Base-by-base conservation (phyloP, 495 filamentous ascomycete genomes). In the Emericellopsis terricola region DNA sequence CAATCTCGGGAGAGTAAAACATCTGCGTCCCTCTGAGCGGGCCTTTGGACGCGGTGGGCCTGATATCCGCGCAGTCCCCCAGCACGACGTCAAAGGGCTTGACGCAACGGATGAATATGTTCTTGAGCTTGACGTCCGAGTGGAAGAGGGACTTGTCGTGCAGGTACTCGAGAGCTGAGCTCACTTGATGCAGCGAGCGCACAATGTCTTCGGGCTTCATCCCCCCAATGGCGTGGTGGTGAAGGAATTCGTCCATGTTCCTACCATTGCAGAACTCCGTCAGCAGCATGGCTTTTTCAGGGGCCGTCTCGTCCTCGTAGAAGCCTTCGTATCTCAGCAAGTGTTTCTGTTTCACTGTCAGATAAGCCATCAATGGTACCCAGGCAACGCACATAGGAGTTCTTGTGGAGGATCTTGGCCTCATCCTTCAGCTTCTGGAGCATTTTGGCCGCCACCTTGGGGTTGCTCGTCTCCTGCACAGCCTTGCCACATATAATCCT, bases 41-140 rank as follows among this genome's bases (percentile, higher is more conserved):
- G 3, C 21, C 33, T 1, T 13, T 8, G 8, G 24, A 27, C 13
- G 10, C 19, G 11, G 17, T 15, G 6, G 17, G 5, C 13, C 17
- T 27, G n/a, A 20, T 17, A 23, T 35, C 33, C 4, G 21, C 21
- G 13, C 33, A 35, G 8, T 35, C 33, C 5, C 11, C 33, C n/a
- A 35, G 23, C 4, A 15, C 33, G 6, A 35, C 21, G 13, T 27
- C 15, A 5, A 35, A 26, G 19, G 33, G 33, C 13, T 26, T 9
- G 33, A 35, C 9, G n/a, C 19, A 23, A 2, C 33, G 21, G 23
- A 35, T 15, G 15, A 35, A 16, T 8, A 35, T 35, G 33, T 35
- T 35, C 13, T 15, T 26, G 11, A 23, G 33, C 33, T 35, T 35
- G n/a, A 35, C 14, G 33, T 35, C 33, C 7, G 33, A 27, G 11